Base-by-base conservation (phyloP, 208 protist species). In the Trichomonas vaginalis region DNA sequence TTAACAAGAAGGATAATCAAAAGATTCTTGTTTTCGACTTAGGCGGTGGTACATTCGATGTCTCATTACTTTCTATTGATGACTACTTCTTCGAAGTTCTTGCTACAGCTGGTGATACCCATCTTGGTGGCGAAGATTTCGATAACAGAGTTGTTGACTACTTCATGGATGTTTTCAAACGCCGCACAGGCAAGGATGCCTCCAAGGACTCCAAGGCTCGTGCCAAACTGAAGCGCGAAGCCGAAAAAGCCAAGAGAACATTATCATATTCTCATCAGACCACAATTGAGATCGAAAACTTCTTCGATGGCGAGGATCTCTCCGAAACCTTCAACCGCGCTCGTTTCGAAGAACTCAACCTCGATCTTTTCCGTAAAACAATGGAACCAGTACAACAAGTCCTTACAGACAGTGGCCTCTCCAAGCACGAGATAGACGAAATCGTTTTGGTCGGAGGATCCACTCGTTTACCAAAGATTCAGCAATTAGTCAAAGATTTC, bases 191-290 rank as follows among this genome's bases (percentile, higher is more conserved):
- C 90, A 96, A 97, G n/a, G n/a, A n/a, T n/a, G n/a, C n/a, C n/a
- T n/a, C n/a, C 86, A 98, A 98, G 95, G 98, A 96, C 23, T 35
- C 96, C 96, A 95, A n/a, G 35, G 96, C 37, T 97, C n/a, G n/a
- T n/a, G n/a, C 97, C 95, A 98, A 98, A 96, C 97, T 98, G 35
- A 97, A 98, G 62, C 97, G 97, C 96, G 98, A 98, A 95, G 97
- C 97, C 96, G 98, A 99, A 97, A 97, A 97, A 37, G 98, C 98
- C 56, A 99, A 99, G 98, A 97, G 98, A 92, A 96, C 97, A 35
- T 97, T 99, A 42, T 99, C 98, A 21, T 96, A 35, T 8, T 82
- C 79, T 35, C 47, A 14, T 27, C n/a, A 61, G 0, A 35, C 95
- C 40, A 96, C 87, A 51, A 96, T 99, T 27, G 98, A 99, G 96